phyloP scores from a whole-genome alignment of 208 protist species.

The Leishmania turanica region DNA sequence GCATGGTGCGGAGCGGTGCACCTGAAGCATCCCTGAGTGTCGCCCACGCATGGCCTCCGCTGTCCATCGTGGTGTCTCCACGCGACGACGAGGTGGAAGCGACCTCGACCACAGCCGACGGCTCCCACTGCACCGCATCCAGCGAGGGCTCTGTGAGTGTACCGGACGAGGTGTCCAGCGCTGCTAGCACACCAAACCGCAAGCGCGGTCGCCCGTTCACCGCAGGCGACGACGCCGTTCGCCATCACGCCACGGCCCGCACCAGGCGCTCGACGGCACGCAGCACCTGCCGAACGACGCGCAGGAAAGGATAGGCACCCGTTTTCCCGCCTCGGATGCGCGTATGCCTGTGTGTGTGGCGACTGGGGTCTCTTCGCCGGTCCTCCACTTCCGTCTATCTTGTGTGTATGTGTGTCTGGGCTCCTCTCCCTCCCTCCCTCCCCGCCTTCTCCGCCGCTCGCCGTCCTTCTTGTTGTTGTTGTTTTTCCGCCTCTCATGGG shows the following conservation, averaged over 20 bases:
- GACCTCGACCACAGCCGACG: background rate
- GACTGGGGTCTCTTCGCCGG: background rate
- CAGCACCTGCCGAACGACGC: background rate
- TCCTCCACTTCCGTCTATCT: background rate
- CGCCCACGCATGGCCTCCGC: background rate
- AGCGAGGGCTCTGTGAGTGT: background rate
- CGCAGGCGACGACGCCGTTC: background rate
- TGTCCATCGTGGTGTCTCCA: conserved; percentile 11
- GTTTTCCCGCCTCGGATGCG: background rate
- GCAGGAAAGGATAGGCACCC: background rate
- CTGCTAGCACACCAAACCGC: conserved; percentile 8
- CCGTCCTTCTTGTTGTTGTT: background rate
- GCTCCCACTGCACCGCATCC: background rate
- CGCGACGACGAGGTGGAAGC: conserved; percentile 5
- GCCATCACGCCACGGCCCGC: background rate
- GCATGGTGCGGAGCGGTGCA: background rate
- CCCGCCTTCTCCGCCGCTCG: background rate
- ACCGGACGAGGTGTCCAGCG: background rate
- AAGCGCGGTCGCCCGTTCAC: conserved; percentile 13
- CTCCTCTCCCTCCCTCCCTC: background rate
- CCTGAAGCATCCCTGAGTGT: too few relatives aligned
- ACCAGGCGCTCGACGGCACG: background rate
- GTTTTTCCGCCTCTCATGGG: background rate
- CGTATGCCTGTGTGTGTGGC: background rate
- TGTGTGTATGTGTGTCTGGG: background rate